These are phyloP conservation scores for Megacollybia marginata DNA, from an alignment of 768 basidiomycete genomes.

Conservation along the genomic window DNA sequence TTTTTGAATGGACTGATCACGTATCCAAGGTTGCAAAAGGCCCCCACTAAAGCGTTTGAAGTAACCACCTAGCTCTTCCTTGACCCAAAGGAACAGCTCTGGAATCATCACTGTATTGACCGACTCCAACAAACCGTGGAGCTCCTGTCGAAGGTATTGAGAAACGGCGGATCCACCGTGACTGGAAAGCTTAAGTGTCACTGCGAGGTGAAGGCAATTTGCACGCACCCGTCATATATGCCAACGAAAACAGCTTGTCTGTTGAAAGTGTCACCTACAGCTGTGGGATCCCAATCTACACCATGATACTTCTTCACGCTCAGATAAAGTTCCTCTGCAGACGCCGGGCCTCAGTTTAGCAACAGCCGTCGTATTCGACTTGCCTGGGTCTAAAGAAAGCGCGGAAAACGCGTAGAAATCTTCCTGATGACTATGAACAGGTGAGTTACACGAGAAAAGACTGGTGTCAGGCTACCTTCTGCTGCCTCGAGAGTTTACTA, in stretches of 20 bases:
- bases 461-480: slow-evolving; percentile 41
- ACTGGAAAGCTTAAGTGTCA: slow-evolving; percentile 28
- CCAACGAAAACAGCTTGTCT: slow-evolving; percentile 81
- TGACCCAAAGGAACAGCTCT: slow-evolving; percentile 69
- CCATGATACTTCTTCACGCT: slow-evolving; percentile 56
- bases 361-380: not conserved
- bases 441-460: slow-evolving; percentile 3
- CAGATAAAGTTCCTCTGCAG: slow-evolving; percentile 50
- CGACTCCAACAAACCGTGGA: slow-evolving; percentile 80
- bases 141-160: slow-evolving; percentile 75
- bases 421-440: slow-evolving; percentile 69
- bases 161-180: slow-evolving; percentile 92
- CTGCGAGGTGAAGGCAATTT: not conserved
- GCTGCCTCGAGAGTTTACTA: slow-evolving; percentile 69
- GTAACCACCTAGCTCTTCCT: slow-evolving; percentile 73
- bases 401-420: slow-evolving; percentile 77
- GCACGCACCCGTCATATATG: slow-evolving; percentile 80
- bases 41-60: slow-evolving; percentile 87
- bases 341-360: not conserved
- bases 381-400: slow-evolving; percentile 56
- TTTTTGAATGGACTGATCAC: slow-evolving; percentile 22
- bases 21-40: slow-evolving; percentile 62
- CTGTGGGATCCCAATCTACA: slow-evolving; percentile 66
- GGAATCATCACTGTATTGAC: slow-evolving; percentile 66
- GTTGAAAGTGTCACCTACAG: slow-evolving; percentile 46